Base-by-base conservation (phyloP, 78 protist species). In the Planoprotostelium fungivorum region DNA sequence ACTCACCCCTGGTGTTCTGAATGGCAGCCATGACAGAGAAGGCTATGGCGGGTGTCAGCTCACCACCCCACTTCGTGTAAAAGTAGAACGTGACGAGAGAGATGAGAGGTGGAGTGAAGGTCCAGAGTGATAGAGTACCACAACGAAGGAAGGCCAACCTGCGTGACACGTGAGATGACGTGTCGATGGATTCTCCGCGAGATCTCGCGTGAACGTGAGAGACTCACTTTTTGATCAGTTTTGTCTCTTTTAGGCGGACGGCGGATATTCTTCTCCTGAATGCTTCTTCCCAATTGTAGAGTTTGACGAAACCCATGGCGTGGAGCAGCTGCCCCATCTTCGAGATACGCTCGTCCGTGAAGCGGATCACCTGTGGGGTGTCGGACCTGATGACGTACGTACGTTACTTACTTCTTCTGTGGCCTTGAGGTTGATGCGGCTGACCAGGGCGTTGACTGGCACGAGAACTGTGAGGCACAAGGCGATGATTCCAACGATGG, bases 11-110 rank as follows among this genome's bases (percentile, higher is more conserved):
- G n/a, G 29, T 36, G 97, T 97, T 23, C 35, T 93, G 97, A 88
- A 97, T 93, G 25, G 96, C 89, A 86, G 91, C 94, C 90, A 97
- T 95, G 31, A 96, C 90, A 25, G 97, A 36, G 93, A 97, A 97
- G 29, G 96, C 98, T 36, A 85, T 85, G 1, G 87, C 90, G 1
- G 98, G 93, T 0, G 97, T 94, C 51, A 98, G 89, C 0, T 28
- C n/a, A 88, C 37, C n/a, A 34, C 96, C 96, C 0, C 85, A 35
- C 10, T 86, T 31, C 35, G 86, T 36, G 63, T 84, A 94, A 0
- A 97, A 91, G 35, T 86, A 31, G 34, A 97, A 96, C 31, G 96
- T 94, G 38, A 37, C 37, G 25, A 96, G 92, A 1, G 94, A 31
- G 16, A 97, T 95, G 73, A 96, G 83, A 37, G 92, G 73, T 10